These are phyloP conservation scores for Trichoderma erinaceum DNA, from an alignment of 495 filamentous ascomycete species.

Conservation along the genomic window DNA sequence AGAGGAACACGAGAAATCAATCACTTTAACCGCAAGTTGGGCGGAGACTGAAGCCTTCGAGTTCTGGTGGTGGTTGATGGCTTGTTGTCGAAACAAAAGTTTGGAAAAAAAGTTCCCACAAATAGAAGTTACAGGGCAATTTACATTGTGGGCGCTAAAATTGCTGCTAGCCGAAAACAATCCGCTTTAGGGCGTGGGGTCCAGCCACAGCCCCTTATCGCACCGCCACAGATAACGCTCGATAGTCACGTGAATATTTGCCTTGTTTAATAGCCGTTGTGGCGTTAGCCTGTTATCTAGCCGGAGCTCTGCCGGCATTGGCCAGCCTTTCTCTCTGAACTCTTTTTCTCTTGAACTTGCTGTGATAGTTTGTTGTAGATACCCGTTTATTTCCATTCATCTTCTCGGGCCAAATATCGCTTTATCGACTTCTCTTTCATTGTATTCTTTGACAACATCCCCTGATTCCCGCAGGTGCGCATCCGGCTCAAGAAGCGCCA, in stretches of 20 bases:
- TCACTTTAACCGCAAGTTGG: constrained; percentile 50
- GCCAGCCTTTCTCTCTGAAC: constrained; percentile 1
- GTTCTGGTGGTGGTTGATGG: constrained; percentile 28
- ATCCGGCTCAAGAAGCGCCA: background rate
- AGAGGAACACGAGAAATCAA: constrained; percentile 52
- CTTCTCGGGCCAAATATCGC: background rate
- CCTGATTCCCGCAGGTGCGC: background rate
- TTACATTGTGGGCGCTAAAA: constrained; percentile 17
- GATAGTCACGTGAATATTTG: background rate
- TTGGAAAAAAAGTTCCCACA: constrained; percentile 9
- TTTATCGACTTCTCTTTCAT: background rate
- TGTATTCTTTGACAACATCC: background rate
- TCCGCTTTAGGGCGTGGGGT: constrained; percentile 14
- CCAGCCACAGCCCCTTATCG: background rate
- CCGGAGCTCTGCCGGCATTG: constrained; percentile 5
- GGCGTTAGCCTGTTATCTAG: background rate
- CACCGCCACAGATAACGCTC: constrained; percentile 1
- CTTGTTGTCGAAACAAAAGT: background rate
- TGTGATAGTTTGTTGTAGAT: background rate
- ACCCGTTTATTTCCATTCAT: background rate
- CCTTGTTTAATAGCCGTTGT: background rate
- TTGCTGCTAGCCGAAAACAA: constrained; percentile 11
- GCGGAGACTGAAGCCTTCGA: constrained; percentile 54
- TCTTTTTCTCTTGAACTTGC: constrained; percentile 6
- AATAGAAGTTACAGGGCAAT: constrained; percentile 9